Evolutionary conservation across 116 monocot species (phyloP).

Genomic region (Phalaenopsis hybrid): DNA sequence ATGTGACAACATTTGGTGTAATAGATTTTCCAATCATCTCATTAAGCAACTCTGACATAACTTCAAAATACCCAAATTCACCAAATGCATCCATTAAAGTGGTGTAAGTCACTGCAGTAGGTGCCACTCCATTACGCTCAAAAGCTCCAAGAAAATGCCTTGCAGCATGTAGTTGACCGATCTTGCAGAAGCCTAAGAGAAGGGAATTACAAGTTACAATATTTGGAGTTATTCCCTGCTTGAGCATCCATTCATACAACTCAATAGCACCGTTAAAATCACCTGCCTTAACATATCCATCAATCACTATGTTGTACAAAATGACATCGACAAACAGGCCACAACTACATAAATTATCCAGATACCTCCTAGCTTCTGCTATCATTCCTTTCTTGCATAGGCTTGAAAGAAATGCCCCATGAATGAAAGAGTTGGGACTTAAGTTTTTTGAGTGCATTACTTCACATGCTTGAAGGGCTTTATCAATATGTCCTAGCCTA

Average conservation of each 20-base stretch:
- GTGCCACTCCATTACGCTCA: constrained; percentile 28
- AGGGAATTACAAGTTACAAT: constrained; percentile 59
- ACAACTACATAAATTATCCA: constrained; percentile 26
- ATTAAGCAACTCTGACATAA: constrained; percentile 28
- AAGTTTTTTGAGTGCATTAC: constrained; percentile 31
- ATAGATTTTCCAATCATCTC: constrained; percentile 50
- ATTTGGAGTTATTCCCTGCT: constrained; percentile 38
- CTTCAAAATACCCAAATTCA: constrained; percentile 24
- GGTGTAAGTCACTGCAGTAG: constrained; percentile 60
- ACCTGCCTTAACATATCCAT: constrained; percentile 52
- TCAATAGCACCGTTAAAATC: constrained; percentile 34
- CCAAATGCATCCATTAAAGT: constrained; percentile 58
- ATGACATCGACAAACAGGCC: constrained; percentile 25
- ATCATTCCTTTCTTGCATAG: constrained; percentile 42
- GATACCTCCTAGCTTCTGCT: constrained; percentile 41
- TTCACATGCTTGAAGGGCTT: constrained; percentile 41
- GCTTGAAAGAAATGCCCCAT: constrained; percentile 47
- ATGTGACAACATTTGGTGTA: constrained; percentile 46
- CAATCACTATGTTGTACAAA: constrained; percentile 50
- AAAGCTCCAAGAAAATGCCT: constrained; percentile 21
- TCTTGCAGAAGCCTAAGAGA: constrained; percentile 53
- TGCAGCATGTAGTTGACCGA: constrained; percentile 27
- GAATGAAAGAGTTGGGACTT: constrained; percentile 33
- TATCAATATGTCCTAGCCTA: constrained; percentile 50
- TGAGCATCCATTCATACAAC: constrained; percentile 34